Conservation (phyloP, 441 rosid species). For the Gossypium davidsonii region DNA sequence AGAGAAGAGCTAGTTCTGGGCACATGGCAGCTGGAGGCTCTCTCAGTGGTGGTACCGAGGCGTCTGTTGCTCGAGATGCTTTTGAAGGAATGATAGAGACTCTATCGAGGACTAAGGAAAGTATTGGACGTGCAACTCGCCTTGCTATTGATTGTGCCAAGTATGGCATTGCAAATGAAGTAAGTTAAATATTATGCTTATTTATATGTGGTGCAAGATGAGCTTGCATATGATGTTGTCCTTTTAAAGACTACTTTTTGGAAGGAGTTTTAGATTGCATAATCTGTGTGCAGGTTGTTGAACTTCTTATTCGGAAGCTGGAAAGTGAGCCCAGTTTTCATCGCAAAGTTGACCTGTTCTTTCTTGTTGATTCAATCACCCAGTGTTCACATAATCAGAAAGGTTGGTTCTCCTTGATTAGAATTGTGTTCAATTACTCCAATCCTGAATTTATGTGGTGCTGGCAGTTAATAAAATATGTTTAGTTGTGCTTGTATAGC, state of each 20-base stretch:
- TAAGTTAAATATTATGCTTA: slow-evolving; percentile 22
- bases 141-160: slow-evolving; percentile 99
- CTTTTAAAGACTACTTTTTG: slow-evolving; percentile 5
- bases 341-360: slow-evolving; percentile 88
- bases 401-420: slow-evolving; percentile 38
- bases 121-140: slow-evolving; percentile 99
- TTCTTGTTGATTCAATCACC: slow-evolving; percentile 95
- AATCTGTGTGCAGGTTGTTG: slow-evolving; percentile 71
- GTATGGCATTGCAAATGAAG: slow-evolving; percentile 97
- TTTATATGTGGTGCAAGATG: neutral
- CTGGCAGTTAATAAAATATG: neutral
- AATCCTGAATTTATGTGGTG: neutral
- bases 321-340: slow-evolving; percentile 80
- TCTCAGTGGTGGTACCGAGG: slow-evolving; percentile 91
- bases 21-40: slow-evolving; percentile 68
- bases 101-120: slow-evolving; percentile 94
- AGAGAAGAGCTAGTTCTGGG: slow-evolving; percentile 68
- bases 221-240: neutral
- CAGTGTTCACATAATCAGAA: slow-evolving; percentile 93
- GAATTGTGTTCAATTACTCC: neutral
- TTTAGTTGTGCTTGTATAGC: neutral
- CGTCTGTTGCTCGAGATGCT: slow-evolving; percentile 97
- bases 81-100: slow-evolving; percentile 99
- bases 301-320: slow-evolving; percentile 81
- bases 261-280: slow-evolving; percentile 17